A percentile compares a stretch with the other conserved stretches of the same genome.
Conservation (phyloP, 345 rosid species). For the Conringia planisiliqua region DNA sequence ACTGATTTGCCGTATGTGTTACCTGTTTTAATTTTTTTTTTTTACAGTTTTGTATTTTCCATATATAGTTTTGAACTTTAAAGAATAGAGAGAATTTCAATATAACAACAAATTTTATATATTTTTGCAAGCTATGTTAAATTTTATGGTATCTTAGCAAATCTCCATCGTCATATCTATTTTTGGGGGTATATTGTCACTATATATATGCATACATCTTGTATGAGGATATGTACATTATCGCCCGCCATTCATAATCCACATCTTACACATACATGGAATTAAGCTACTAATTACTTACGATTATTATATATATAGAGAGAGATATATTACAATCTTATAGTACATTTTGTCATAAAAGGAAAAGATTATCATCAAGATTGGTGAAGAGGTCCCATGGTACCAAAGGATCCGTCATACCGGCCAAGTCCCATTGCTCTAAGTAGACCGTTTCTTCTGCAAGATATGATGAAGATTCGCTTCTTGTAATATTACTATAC, state of each 20-base stretch:
- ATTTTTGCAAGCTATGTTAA: too few species aligned
- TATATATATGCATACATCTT: too few species aligned
- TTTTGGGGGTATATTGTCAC: too few species aligned
- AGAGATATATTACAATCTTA: slow-evolving; percentile 3
- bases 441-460: slow-evolving; percentile 33
- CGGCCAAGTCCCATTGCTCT: slow-evolving; percentile 46
- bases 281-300: not conserved
- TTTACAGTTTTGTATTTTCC: too few species aligned
- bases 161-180: too few species aligned
- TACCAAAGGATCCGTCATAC: slow-evolving; percentile 54
- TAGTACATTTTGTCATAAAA: slow-evolving; percentile 26
- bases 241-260: slow-evolving; percentile 7
- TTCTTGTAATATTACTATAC: slow-evolving; percentile 18
- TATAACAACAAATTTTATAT: too few species aligned
- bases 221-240: slow-evolving; percentile 8
- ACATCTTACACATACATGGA: slow-evolving; percentile 28
- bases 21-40: too few species aligned
- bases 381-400: slow-evolving; percentile 56
- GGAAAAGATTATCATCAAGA: slow-evolving; percentile 43
- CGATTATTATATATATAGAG: not conserved
- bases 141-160: too few species aligned
- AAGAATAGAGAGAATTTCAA: not conserved
- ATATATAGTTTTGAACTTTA: too few species aligned
- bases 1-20: too few species aligned
- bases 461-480: slow-evolving; percentile 35